Evolutionary conservation across 2,329 filamentous ascomycete genomes (phyloP), one percentile per base, ranked within the genome.

Genomic region (Neofusicoccum ribis): DNA sequence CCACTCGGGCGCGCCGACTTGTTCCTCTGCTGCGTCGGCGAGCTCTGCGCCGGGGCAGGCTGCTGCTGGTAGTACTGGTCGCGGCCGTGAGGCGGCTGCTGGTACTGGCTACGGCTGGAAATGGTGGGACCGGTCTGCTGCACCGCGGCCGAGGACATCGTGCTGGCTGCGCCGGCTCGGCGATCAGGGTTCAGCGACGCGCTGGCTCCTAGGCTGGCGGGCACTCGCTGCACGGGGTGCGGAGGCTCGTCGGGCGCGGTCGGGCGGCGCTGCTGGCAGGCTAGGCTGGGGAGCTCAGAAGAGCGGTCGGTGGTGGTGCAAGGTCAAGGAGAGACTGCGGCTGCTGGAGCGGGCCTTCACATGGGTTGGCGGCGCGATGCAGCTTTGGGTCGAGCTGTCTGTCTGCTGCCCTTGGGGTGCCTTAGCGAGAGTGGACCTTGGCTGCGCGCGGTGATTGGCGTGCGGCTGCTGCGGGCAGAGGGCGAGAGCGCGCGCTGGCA

Each of bases 101-200:
- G 71, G 65, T 73, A 73, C 47, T 72, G 64, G 56, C 73, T 67
- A 64, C 67, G 62, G 51, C 17, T 72, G 64, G 71, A 69, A 59
- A 73, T 68, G 36, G 72, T 65, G 64, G 72, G 69, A 50, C 70
- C 67, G 64, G 65, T 72, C 63, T 70, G 65, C 56, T 73, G 75
- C 65, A 78, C 76, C 61, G 76, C 76, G 67, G 76, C 76, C 66
- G 72, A 73, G 67, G 73, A 75, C 76, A 78, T 78, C 64, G 56
- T 71, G 61, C 60, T 63, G 60, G 27, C 31, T 50, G 59, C 44
- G 20, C 59, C 59, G 46, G 59, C 44, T 46, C 49, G 61, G 61
- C 61, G 61, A 63, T 63, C 61, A 63, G 61, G 61, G 61, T 63
- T 54, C 61, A 54, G 61, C 49, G 37, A 63, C 50, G 61, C 49